These are phyloP conservation scores for Somion occarium DNA, from an alignment of 1,284 basidiomycete species.

Conservation along the genomic window DNA sequence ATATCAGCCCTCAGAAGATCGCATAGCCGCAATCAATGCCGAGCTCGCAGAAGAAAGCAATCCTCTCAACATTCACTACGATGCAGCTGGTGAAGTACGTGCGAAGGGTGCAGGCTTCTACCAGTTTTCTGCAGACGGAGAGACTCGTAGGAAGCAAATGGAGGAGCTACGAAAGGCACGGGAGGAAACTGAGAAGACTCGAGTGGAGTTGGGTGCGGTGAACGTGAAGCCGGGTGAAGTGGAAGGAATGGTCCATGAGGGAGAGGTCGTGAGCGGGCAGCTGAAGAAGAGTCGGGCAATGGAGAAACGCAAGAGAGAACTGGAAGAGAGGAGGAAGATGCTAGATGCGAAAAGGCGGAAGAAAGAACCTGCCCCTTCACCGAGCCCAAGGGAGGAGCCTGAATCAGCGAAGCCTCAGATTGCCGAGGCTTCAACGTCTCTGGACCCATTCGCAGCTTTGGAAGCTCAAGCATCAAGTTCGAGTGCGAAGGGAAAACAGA, in stretches of 20 bases:
- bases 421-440: background rate
- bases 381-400: too few species aligned
- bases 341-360: constrained; percentile 82
- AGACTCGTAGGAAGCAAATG: constrained; percentile 72
- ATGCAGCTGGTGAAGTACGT: constrained; percentile 77
- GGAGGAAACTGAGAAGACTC: constrained; percentile 65
- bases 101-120: constrained; percentile 89
- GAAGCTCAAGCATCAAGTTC: constrained; percentile 33
- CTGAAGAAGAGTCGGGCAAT: constrained; percentile 51
- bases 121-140: constrained; percentile 82
- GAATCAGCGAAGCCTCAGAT: background rate
- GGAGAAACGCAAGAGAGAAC: constrained; percentile 75
- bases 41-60: constrained; percentile 70
- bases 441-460: constrained; percentile 46
- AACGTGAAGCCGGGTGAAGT: constrained; percentile 58
- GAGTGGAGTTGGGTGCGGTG: constrained; percentile 55
- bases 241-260: constrained; percentile 55
- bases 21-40: constrained; percentile 71
- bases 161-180: constrained; percentile 64
- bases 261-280: constrained; percentile 18
- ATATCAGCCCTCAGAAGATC: constrained; percentile 80
- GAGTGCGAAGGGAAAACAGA: constrained; percentile 24
- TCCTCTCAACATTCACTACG: constrained; percentile 76
- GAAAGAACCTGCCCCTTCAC: constrained; percentile 22
- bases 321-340: constrained; percentile 71